Evolutionary conservation across 2,329 filamentous ascomycete species (phyloP).

Genomic region (Balansia obtecta): DNA sequence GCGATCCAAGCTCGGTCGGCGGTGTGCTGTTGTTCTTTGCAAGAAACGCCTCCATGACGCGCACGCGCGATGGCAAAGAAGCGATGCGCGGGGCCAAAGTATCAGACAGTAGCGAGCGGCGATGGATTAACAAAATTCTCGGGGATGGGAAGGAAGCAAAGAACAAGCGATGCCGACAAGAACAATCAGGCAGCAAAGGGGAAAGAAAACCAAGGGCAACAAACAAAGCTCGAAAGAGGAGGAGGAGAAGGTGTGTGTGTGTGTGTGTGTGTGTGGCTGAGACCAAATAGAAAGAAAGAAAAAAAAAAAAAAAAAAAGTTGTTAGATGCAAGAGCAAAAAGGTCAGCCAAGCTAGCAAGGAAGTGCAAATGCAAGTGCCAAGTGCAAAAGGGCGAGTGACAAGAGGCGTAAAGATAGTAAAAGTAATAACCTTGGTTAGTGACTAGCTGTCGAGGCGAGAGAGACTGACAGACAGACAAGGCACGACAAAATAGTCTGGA

Average conservation of each 20-base stretch:
- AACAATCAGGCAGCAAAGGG: background rate
- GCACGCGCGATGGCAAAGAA: background rate
- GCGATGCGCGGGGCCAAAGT: background rate
- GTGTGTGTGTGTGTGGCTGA: too few relatives aligned
- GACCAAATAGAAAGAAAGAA: too few relatives aligned
- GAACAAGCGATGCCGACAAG: background rate
- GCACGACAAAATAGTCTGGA: too few relatives aligned
- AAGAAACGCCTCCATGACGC: conserved; percentile 6
- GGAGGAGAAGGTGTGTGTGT: too few relatives aligned
- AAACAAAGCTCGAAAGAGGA: background rate
- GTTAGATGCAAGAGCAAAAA: background rate
- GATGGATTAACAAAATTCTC: background rate
- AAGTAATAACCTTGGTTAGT: background rate
- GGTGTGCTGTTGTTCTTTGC: conserved; percentile 3
- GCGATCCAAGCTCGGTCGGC: conserved; percentile 1
- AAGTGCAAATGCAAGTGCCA: background rate
- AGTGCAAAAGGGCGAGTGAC: background rate
- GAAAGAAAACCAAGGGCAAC: background rate
- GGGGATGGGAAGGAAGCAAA: background rate
- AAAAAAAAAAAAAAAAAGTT: background rate
- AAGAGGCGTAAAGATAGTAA: too few relatives aligned
- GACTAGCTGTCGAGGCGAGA: background rate
- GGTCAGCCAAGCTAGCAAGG: background rate
- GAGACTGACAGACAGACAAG: background rate
- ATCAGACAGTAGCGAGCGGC: background rate